phyloP scores from a whole-genome alignment of 371 early-diverging fungal genomes.

The Mucor velutinosus region DNA sequence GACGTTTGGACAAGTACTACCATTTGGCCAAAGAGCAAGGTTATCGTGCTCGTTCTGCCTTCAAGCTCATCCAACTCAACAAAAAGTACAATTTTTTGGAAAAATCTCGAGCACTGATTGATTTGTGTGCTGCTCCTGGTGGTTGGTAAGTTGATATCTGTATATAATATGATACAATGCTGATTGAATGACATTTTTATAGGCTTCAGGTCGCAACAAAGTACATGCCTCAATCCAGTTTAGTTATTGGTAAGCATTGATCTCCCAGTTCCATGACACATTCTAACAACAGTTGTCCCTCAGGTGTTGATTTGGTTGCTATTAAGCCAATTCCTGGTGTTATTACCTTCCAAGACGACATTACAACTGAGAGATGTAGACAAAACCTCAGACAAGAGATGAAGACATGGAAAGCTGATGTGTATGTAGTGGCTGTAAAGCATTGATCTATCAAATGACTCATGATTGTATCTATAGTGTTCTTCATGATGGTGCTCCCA shows the following conservation, averaged over 20 bases:
- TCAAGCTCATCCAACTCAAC: conserved; percentile 99
- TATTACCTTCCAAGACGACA: conserved; percentile 97
- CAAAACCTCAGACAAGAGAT: conserved; percentile 83
- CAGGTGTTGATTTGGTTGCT: conserved; percentile 96
- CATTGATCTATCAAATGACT: neutral
- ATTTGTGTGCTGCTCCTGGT: conserved; percentile 99
- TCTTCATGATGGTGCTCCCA: conserved; percentile 99
- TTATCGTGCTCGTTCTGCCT: conserved; percentile 99
- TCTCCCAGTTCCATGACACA: neutral
- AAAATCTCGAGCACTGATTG: conserved; percentile 90
- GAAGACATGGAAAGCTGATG: conserved; percentile 99
- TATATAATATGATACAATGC: conserved; percentile 4
- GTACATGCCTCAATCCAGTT: conserved; percentile 93
- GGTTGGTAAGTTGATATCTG: conserved; percentile 78
- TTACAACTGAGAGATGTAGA: conserved; percentile 95
- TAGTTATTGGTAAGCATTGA: conserved; percentile 79
- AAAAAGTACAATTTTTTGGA: conserved; percentile 98
- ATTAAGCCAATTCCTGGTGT: conserved; percentile 98
- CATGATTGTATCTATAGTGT: conserved; percentile 54
- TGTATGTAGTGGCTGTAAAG: conserved; percentile 57
- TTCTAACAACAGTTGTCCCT: neutral
- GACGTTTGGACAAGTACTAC: conserved; percentile 99
- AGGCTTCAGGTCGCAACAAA: conserved; percentile 95
- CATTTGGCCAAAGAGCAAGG: conserved; percentile 99
- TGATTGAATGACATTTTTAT: neutral